A percentile compares a stretch with the other conserved stretches of the same genome.
Conservation (phyloP, 164 flowering plant genomes). For the Cinnamomum micranthum region DNA sequence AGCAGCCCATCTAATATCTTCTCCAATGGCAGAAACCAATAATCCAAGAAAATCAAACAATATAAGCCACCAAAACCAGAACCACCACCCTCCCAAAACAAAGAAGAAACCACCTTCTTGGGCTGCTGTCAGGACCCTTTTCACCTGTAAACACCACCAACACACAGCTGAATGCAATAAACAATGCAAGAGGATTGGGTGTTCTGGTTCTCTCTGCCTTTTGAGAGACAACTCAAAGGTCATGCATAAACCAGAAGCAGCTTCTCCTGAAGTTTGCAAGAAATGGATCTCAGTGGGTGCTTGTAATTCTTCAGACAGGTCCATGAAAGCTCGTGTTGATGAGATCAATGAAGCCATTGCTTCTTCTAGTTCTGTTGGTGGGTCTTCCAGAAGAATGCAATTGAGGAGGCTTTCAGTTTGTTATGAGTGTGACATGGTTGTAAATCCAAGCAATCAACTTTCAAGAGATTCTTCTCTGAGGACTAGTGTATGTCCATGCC, state of each 20-base stretch:
- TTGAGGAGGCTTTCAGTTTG: constrained; percentile 80
- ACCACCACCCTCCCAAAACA: constrained; percentile 20
- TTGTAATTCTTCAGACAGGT: constrained; percentile 32
- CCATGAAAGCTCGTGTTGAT: constrained; percentile 39
- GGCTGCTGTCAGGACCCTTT: constrained; percentile 60
- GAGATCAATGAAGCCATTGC: constrained; percentile 31
- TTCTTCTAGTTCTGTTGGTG: constrained; percentile 28
- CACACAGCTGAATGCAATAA: constrained; percentile 20
- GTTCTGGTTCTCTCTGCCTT: constrained; percentile 75
- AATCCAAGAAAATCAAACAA: constrained; percentile 31
- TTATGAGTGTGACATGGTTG: constrained; percentile 86
- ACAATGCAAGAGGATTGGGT: constrained; percentile 59
- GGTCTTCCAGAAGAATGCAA: constrained; percentile 61
- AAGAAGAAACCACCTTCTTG: constrained; percentile 52
- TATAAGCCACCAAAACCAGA: constrained; percentile 25
- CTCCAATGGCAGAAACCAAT: constrained; percentile 49
- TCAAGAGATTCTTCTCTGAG: constrained; percentile 63
- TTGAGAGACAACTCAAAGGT: constrained; percentile 58
- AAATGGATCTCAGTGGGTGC: constrained; percentile 36
- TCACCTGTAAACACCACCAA: constrained; percentile 55
- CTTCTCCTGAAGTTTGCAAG: constrained; percentile 42
- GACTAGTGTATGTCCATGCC: constrained; percentile 55
- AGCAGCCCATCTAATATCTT: not conserved
- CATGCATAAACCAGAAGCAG: constrained; percentile 63
- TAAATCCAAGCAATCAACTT: constrained; percentile 69